Base-by-base conservation (phyloP, 2,329 filamentous ascomycete genomes). In the Talaromyces atroroseus region DNA sequence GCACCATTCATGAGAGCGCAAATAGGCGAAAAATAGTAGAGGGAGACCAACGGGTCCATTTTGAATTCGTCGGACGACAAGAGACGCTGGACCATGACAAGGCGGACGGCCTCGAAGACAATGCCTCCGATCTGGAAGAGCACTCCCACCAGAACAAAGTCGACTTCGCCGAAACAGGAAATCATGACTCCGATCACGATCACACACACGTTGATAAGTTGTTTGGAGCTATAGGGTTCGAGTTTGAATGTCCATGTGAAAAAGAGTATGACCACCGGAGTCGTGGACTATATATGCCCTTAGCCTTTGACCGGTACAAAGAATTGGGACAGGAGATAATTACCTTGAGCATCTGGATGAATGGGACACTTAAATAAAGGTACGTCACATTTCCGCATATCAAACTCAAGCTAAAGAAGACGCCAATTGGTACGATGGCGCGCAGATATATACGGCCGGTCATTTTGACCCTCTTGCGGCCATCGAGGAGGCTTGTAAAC, bases 291-390 rank as follows among this genome's bases (percentile, higher is more conserved):
- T 44, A 49, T 32, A 23, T 52, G 5, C 14, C 18, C n/a, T 64
- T 23, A 64, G 59, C 46, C 58, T 48, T 4, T 5, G 5, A 14
- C 5, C 2, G 24, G 2, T 3, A 32, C 5, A 48, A 23, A 21
- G 21, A 2, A 23, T 20, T 53, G 58, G 34, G 32, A 77, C 74
- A 74, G 29, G 14, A 38, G 8, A 54, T 8, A n/a, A 16, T 16
- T 29, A 90, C 88, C 88, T 97, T 97, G 74, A 97, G 85, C 92
- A 97, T 97, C 81, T 97, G 92, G 68, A 97, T 97, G 74, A 97
- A 97, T 59, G 92, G 89, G 58, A 97, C 92, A 64, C 88, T 92
- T 60, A 97, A 83, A 76, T 96, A 95, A 53, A 96, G 83, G 72
- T 97, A 97, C 65, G 92, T 91, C 76, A 95, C 77, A 78, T 97